Base-by-base conservation (phyloP, 2,329 filamentous ascomycete species). In the Mycosphaerella sp. region DNA sequence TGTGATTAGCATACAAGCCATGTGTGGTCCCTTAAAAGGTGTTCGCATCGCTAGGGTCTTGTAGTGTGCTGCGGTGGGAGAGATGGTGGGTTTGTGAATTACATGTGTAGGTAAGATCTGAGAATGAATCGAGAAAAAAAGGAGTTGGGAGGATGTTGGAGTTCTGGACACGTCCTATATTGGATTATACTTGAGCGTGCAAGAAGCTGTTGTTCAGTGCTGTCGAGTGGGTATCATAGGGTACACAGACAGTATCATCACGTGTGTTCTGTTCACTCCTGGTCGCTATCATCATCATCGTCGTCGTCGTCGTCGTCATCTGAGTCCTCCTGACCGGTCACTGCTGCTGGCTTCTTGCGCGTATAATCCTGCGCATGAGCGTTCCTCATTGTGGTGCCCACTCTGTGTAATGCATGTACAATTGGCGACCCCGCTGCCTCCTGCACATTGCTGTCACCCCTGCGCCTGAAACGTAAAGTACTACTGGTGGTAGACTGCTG, bases 261-360 rank as follows among this genome's bases (percentile, higher is more conserved):
- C 32, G 30, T 30, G n/a, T 36, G n/a, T 37, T 36, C 41, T 28
- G 10, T 34, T 49, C 28, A 35, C 28, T 49, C 45, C 30, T 28
- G 45, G 14, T 53, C 55, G 14, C 49, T 52, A 7, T 57, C 54
- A 46, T 56, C 55, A 4, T 54, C 51, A 13, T 56, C 53, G 14
- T 47, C 52, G 4, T 55, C 51, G 17, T 50, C 50, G 18, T 51
- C 48, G 18, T 47, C 48, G 41, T 49, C 52, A 25, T 52, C 49
- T 12, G 41, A 34, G 4, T 34, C 30, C 41, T 14, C 34, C 45
- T 21, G 18, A 12, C 12, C 21, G 35, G 37, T 40, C 44, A 49
- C 49, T 14, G 37, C 49, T 7, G 44, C 36, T 28, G 49, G 44
- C 39, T 50, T 50, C 40, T 50, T 57, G 25, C 46, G 45, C 5